Evolutionary conservation across 306 rosid species (phyloP).

Genomic region (Casuarina cunninghamiana): DNA sequence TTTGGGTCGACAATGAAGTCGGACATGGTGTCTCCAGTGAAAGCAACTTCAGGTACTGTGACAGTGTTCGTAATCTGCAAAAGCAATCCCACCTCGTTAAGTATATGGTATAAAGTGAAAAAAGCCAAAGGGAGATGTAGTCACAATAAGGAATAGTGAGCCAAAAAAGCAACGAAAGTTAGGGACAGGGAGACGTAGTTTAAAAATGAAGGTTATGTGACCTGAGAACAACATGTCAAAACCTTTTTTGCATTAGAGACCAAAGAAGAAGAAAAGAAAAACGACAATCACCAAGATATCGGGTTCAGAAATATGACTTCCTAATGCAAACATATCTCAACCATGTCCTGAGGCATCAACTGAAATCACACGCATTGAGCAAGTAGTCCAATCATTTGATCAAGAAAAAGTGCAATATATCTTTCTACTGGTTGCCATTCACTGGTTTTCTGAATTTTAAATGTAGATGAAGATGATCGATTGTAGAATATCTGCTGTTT

Average conservation of each 20-base stretch:
- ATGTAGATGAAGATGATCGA: no score
- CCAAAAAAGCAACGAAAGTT: background rate
- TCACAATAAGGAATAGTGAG: background rate
- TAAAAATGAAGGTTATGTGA: background rate
- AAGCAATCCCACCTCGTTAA: constrained; percentile 22
- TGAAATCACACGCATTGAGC: no score
- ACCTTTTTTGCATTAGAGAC: background rate
- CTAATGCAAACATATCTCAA: background rate
- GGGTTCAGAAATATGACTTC: background rate
- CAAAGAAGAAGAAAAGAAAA: background rate
- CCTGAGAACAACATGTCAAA: background rate
- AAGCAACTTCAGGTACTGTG: constrained; percentile 82
- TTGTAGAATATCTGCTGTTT: no score
- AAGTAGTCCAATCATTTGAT: no score
- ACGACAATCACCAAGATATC: background rate
- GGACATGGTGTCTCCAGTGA: constrained; percentile 87
- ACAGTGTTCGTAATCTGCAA: constrained; percentile 76
- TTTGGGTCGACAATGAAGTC: constrained; percentile 67
- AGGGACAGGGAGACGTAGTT: background rate
- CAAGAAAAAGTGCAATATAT: no score
- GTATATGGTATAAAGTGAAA: constrained; percentile 8
- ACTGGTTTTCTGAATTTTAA: no score
- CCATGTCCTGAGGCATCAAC: background rate
- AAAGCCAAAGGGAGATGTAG: background rate
- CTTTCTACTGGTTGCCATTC: no score